Evolutionary conservation across 805 yeast species (phyloP).

Genomic region (Vanderwaltozyma tropicalis): DNA sequence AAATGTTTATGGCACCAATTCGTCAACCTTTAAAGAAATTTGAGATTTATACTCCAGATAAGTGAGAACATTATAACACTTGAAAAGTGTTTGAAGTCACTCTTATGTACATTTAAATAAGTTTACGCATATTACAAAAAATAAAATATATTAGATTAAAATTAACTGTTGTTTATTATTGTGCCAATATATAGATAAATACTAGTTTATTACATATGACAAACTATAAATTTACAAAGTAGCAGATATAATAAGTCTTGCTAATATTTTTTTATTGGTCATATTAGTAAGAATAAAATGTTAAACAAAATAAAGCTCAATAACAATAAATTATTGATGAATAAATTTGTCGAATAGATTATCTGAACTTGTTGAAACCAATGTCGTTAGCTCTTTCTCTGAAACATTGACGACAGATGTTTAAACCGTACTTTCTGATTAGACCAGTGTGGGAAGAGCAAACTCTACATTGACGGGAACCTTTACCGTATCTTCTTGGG

Average conservation of each 20-base stretch:
- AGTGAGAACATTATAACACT: too few relatives aligned
- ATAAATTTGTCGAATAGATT: conserved; percentile 28
- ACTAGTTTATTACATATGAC: not conserved
- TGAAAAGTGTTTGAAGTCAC: too few relatives aligned
- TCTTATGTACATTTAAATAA: too few relatives aligned
- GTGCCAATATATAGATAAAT: too few relatives aligned
- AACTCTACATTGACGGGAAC: conserved; percentile 99
- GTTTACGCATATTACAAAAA: too few relatives aligned
- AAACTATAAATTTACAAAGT: not conserved
- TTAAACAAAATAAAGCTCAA: too few relatives aligned
- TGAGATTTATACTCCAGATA: conserved; percentile 8
- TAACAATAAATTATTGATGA: not conserved
- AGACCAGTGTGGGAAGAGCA: conserved; percentile 98
- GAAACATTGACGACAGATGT: conserved; percentile 99
- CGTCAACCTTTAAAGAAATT: conserved; percentile 42
- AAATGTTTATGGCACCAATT: conserved; percentile 44
- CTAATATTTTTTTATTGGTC: not conserved
- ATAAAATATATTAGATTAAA: too few relatives aligned
- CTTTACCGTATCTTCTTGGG: conserved; percentile 99
- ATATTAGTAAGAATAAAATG: conserved; percentile 1
- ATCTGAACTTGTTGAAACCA: conserved; percentile 98
- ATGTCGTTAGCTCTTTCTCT: conserved; percentile 98
- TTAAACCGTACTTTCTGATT: conserved; percentile 98
- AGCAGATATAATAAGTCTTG: not conserved
- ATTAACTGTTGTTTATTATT: not conserved